Evolutionary conservation across 2,329 filamentous ascomycete species (phyloP).

Genomic region (Tolypocladium paradoxum): DNA sequence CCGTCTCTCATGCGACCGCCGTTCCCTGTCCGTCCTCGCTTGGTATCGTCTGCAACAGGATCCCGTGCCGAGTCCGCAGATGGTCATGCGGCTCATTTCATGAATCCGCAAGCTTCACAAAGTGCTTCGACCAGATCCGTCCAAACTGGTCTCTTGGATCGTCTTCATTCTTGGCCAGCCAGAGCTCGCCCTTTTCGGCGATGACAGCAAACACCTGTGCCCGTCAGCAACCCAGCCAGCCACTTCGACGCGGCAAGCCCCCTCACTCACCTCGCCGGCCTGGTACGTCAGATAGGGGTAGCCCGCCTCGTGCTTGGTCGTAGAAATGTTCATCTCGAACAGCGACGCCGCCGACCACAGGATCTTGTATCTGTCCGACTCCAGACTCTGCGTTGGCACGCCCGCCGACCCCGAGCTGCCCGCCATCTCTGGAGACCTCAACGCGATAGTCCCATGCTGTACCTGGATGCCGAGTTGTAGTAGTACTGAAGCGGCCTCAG

Average conservation of each 20-base stretch:
- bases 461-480: constrained; percentile 32
- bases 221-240: background rate
- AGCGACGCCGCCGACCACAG: constrained; percentile 87
- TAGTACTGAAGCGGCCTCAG: constrained; percentile 45
- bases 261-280: constrained; percentile 70
- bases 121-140: constrained; percentile 99
- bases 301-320: constrained; percentile 81
- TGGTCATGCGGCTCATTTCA: too few species aligned
- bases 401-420: constrained; percentile 37
- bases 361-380: constrained; percentile 55
- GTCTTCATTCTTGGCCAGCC: constrained; percentile 96
- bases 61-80: too few species aligned
- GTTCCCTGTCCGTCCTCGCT: too few species aligned
- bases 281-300: constrained; percentile 95
- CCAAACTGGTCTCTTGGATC: constrained; percentile 69
- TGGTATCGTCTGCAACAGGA: too few species aligned
- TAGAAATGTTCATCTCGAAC: constrained; percentile 95
- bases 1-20: too few species aligned
- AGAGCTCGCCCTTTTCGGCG: constrained; percentile 91
- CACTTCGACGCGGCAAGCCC: too few species aligned
- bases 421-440: constrained; percentile 43
- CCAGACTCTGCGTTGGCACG: constrained; percentile 39
- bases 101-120: constrained; percentile 55
- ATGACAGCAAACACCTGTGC: constrained; percentile 75
- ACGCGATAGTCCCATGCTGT: constrained; percentile 44